Conservation (phyloP, 1,284 basidiomycete species). For the Cryptococcus sp. region DNA sequence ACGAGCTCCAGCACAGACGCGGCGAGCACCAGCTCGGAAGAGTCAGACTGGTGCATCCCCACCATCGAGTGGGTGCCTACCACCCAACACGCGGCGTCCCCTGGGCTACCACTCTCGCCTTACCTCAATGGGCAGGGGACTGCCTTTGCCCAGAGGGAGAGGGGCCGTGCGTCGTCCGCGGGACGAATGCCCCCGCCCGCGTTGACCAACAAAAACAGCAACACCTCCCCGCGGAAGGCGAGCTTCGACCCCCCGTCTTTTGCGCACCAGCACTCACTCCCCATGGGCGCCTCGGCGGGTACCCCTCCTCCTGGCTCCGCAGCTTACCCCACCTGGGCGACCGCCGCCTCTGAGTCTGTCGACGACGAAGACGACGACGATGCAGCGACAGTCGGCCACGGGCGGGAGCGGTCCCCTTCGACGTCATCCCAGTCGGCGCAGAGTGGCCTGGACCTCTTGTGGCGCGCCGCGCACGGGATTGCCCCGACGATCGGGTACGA, state of each 20-base stretch:
- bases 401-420: conserved; percentile 34
- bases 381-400: conserved; percentile 38
- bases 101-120: conserved; percentile 10
- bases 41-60: conserved; percentile 43
- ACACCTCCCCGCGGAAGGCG: conserved; percentile 18
- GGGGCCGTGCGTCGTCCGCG: conserved; percentile 9
- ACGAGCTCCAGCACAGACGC: conserved; percentile 31
- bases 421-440: conserved; percentile 38
- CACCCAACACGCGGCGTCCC: conserved; percentile 3
- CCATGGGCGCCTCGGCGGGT: conserved; percentile 22
- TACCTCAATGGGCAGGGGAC: conserved; percentile 14
- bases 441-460: conserved; percentile 40
- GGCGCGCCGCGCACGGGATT: conserved; percentile 27
- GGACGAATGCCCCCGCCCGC: conserved; percentile 37
- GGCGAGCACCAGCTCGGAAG: conserved; percentile 42
- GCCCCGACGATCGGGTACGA: conserved; percentile 2
- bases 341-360: conserved; percentile 13
- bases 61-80: conserved; percentile 42
- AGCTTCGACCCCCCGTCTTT: conserved; percentile 7
- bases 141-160: conserved; percentile 6
- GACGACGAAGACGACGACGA: conserved; percentile 42
- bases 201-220: conserved; percentile 9
- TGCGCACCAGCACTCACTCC: conserved; percentile 16
- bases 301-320: conserved; percentile 10
- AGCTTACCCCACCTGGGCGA: neutral